Evolutionary conservation across 163 green algal genomes (phyloP).

Genomic region (Chlamydomonas reinhardtii): DNA sequence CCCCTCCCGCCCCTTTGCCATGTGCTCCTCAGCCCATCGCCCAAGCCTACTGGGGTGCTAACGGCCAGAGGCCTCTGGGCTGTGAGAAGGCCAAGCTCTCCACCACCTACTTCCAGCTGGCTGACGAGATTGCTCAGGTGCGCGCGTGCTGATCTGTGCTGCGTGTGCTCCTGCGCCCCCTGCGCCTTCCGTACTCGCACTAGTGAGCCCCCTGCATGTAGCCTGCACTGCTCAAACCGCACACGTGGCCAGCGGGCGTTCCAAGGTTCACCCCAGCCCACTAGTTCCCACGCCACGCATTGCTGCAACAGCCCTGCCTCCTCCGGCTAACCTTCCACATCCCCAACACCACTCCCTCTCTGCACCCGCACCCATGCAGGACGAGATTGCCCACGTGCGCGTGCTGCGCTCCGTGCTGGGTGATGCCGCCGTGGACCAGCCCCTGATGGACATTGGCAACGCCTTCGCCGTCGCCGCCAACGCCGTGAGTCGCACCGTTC

Average conservation of each 20-base stretch:
- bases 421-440: constrained; percentile 56
- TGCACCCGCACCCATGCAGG: not conserved
- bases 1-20: too few species aligned
- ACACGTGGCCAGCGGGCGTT: too few species aligned
- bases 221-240: too few species aligned
- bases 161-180: not conserved
- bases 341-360: not conserved
- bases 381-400: constrained; percentile 71
- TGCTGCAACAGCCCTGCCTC: too few species aligned
- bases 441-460: constrained; percentile 63
- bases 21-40: constrained; percentile 4
- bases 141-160: not conserved
- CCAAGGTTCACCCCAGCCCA: too few species aligned
- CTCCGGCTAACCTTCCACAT: too few species aligned
- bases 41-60: constrained; percentile 12
- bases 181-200: too few species aligned
- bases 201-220: too few species aligned
- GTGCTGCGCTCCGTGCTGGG: constrained; percentile 64
- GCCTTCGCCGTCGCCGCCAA: constrained; percentile 59
- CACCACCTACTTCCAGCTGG: not conserved
- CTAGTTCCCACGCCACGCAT: too few species aligned
- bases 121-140: constrained; percentile 35
- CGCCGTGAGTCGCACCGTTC: constrained; percentile 25
- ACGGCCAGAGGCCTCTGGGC: constrained; percentile 25
- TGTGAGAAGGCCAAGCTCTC: constrained; percentile 37